These are phyloP conservation scores for Ampelomyces quisqualis DNA, from an alignment of 2,329 filamentous ascomycete genomes.

Conservation along the genomic window DNA sequence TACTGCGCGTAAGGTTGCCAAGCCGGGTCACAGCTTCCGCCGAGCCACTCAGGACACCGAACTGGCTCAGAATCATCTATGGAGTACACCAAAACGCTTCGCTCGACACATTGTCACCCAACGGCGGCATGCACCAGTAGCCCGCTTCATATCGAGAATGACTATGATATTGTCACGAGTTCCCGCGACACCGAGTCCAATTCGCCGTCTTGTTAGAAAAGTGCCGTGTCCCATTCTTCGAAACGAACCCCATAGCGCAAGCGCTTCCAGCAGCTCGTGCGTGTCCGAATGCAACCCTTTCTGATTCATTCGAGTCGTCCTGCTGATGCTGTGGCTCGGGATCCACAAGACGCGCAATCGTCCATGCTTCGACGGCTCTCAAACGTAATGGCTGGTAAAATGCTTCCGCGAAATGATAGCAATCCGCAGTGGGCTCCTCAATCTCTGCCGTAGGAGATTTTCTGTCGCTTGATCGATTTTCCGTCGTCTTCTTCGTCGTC, in stretches of 20 bases:
- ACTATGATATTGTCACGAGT: conserved; percentile 12
- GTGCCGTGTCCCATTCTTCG: not conserved
- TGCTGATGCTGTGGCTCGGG: conserved; percentile 14
- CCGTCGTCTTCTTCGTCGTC: conserved; percentile 51
- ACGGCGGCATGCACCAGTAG: conserved; percentile 18
- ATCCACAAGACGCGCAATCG: conserved; percentile 31
- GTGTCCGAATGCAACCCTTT: conserved; percentile 18
- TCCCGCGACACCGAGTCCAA: conserved; percentile 23
- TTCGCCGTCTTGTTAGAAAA: conserved; percentile 8
- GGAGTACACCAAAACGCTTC: conserved; percentile 21
- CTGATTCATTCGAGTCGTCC: conserved; percentile 16
- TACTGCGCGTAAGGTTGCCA: conserved; percentile 16
- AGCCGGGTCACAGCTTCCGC: conserved; percentile 14
- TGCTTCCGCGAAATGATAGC: conserved; percentile 7
- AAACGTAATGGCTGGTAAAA: conserved; percentile 3
- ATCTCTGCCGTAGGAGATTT: conserved; percentile 54
- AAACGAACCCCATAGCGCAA: conserved; percentile 5
- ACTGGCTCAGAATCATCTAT: conserved; percentile 16
- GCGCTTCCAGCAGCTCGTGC: conserved; percentile 8
- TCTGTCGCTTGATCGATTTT: conserved; percentile 50
- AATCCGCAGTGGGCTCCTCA: conserved; percentile 24
- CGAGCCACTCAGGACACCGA: conserved; percentile 15
- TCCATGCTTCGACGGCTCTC: conserved; percentile 6
- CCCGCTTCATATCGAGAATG: conserved; percentile 25
- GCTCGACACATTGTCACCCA: conserved; percentile 22